Percentiles rank a stretch among this genome's conserved stretches.
phyloP scores from a whole-genome alignment of 179 eudicot species.

The Silene noctiflora region DNA sequence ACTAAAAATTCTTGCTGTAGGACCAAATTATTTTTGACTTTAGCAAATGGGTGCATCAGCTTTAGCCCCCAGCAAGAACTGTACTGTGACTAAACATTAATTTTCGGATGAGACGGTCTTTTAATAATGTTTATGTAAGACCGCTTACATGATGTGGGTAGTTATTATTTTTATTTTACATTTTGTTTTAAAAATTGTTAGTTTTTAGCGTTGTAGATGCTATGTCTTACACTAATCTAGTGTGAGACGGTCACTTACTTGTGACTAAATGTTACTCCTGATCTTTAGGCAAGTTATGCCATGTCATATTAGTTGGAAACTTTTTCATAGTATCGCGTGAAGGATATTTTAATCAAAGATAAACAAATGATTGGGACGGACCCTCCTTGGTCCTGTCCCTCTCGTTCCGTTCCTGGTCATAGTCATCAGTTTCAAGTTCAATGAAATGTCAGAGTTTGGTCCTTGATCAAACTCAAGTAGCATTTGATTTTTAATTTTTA shows the following conservation, averaged over 20 bases:
- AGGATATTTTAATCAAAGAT: too few relatives aligned
- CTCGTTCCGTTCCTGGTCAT: background rate
- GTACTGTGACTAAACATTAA: background rate
- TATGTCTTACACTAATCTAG: too few relatives aligned
- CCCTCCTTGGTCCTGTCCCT: background rate
- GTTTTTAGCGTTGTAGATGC: too few relatives aligned
- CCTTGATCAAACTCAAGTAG: slow-evolving; percentile 10
- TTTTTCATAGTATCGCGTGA: background rate
- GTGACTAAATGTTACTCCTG: background rate
- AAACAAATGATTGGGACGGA: background rate
- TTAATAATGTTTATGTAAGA: too few relatives aligned
- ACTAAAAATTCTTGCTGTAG: background rate
- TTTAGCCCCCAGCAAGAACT: background rate
- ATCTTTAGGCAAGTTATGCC: background rate
- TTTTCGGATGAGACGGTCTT: too few relatives aligned
- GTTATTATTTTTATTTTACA: too few relatives aligned
- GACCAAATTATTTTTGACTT: background rate
- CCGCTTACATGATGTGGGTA: too few relatives aligned
- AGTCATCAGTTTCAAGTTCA: background rate
- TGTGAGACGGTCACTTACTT: too few relatives aligned
- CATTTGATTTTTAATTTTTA: slow-evolving; percentile 5
- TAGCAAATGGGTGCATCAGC: background rate
- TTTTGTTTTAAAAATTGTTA: too few relatives aligned
- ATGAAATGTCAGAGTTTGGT: slow-evolving; percentile 7
- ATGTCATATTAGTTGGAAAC: background rate